These are phyloP conservation scores for Thelephora ganbajun DNA, from an alignment of 768 basidiomycete genomes.

Conservation along the genomic window DNA sequence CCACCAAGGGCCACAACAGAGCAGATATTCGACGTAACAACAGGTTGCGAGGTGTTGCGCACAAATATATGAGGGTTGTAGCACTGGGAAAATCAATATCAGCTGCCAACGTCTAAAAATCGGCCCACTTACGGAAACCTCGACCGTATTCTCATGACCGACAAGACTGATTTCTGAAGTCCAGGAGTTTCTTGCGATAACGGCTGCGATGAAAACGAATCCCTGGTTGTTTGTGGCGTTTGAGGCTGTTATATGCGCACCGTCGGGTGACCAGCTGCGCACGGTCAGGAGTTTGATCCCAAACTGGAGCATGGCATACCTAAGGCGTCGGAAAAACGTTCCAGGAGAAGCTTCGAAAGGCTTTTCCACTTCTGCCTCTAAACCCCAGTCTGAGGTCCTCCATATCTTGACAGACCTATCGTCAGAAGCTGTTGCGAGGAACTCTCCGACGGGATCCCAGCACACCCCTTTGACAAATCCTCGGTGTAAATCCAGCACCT, in stretches of 20 bases:
- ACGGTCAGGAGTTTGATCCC: not conserved
- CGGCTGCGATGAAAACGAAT: constrained; percentile 94
- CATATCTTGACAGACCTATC: constrained; percentile 95
- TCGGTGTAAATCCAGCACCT: constrained; percentile 77
- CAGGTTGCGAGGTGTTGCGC: constrained; percentile 49
- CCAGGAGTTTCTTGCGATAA: constrained; percentile 84
- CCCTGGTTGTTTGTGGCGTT: constrained; percentile 95
- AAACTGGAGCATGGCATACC: constrained; percentile 26
- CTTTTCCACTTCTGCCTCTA: constrained; percentile 74
- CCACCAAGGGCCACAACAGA: constrained; percentile 90
- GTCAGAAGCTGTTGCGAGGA: constrained; percentile 94
- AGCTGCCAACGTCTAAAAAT: not conserved
- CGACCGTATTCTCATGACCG: constrained; percentile 93
- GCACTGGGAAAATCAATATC: constrained; percentile 29
- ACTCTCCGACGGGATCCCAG: constrained; percentile 98
- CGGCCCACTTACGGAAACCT: constrained; percentile 63
- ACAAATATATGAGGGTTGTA: constrained; percentile 95
- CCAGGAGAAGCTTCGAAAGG: constrained; percentile 92
- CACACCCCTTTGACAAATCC: constrained; percentile 98
- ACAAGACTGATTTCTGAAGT: constrained; percentile 87
- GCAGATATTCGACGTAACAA: constrained; percentile 73
- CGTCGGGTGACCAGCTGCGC: constrained; percentile 92
- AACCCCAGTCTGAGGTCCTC: constrained; percentile 84
- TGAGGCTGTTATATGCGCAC: constrained; percentile 95
- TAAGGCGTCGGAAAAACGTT: constrained; percentile 86